A percentile compares a stretch with the other conserved stretches of the same genome.
Evolutionary conservation across 495 filamentous ascomycete genomes (phyloP).

Genomic region (Oidiodendron maius): DNA sequence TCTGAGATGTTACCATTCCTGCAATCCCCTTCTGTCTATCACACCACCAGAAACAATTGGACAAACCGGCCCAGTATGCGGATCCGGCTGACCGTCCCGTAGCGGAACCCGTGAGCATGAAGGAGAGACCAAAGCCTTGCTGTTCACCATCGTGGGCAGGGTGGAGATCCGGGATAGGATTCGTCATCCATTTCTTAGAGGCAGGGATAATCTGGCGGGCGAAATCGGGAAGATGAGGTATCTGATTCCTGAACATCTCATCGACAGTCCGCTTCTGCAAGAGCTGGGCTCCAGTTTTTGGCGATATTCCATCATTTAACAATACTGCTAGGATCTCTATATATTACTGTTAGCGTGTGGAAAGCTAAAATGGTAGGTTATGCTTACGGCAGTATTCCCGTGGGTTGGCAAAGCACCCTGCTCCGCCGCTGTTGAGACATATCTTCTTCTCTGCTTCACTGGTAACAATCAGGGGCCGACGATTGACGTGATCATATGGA

Average conservation of each 20-base stretch:
- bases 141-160: slow-evolving; percentile 33
- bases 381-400: slow-evolving; percentile 46
- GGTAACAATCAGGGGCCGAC: slow-evolving; percentile 33
- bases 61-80: slow-evolving; percentile 48
- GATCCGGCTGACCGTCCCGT: slow-evolving; percentile 45
- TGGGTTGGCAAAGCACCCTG: slow-evolving; percentile 45
- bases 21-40: slow-evolving; percentile 52
- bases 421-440: slow-evolving; percentile 48
- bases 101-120: slow-evolving; percentile 41
- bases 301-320: slow-evolving; percentile 11
- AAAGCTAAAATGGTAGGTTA: background rate
- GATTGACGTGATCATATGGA: slow-evolving; percentile 38
- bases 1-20: slow-evolving; percentile 48
- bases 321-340: slow-evolving; percentile 8
- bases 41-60: slow-evolving; percentile 54
- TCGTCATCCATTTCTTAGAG: background rate
- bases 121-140: slow-evolving; percentile 54
- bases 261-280: slow-evolving; percentile 42
- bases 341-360: background rate
- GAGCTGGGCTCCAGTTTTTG: slow-evolving; percentile 38
- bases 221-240: slow-evolving; percentile 51
- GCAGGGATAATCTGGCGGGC: slow-evolving; percentile 42
- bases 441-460: slow-evolving; percentile 22
- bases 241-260: slow-evolving; percentile 54
- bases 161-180: background rate